phyloP scores from a whole-genome alignment of 2,329 filamentous ascomycete species.

The Mycosphaerella sp. region DNA sequence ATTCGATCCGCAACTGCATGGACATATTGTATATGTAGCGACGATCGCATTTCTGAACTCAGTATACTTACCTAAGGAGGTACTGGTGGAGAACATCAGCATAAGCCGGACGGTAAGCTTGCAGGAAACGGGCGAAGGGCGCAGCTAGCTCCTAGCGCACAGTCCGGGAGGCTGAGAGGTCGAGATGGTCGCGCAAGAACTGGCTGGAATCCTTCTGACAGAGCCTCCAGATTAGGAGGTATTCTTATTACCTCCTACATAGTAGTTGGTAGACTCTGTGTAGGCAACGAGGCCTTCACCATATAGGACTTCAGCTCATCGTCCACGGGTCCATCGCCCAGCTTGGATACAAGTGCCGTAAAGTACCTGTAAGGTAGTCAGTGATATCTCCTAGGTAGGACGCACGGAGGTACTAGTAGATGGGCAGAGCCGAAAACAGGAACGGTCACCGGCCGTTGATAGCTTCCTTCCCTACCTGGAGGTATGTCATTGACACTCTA shows the following conservation, averaged over 20 bases:
- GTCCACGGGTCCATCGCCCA: slow-evolving; percentile 6
- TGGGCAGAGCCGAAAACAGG: no score
- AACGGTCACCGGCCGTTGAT: no score
- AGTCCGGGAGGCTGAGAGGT: slow-evolving; percentile 37
- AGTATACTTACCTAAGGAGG: slow-evolving; percentile 11
- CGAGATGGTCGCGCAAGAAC: slow-evolving; percentile 40
- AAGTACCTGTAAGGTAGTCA: no score
- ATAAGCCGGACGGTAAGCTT: slow-evolving; percentile 35
- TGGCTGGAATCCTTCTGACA: slow-evolving; percentile 31
- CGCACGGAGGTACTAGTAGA: no score
- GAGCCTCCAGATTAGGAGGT: slow-evolving; percentile 30
- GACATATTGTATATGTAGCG: slow-evolving; percentile 38
- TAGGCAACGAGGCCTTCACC: slow-evolving; percentile 38
- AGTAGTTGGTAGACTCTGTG: slow-evolving; percentile 18
- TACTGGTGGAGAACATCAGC: slow-evolving; percentile 35
- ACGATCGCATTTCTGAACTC: slow-evolving; percentile 39
- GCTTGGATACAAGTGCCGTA: not conserved
- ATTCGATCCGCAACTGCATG: slow-evolving; percentile 38
- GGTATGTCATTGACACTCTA: not conserved
- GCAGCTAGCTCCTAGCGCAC: slow-evolving; percentile 24
- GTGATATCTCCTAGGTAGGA: slow-evolving; percentile 1
- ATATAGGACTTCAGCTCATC: slow-evolving; percentile 33
- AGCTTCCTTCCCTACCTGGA: no score
- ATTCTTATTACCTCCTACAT: no score
- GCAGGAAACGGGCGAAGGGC: slow-evolving; percentile 37